These are phyloP conservation scores for Boletellus deceptivus DNA, from an alignment of 1,284 basidiomycete species.

Conservation along the genomic window DNA sequence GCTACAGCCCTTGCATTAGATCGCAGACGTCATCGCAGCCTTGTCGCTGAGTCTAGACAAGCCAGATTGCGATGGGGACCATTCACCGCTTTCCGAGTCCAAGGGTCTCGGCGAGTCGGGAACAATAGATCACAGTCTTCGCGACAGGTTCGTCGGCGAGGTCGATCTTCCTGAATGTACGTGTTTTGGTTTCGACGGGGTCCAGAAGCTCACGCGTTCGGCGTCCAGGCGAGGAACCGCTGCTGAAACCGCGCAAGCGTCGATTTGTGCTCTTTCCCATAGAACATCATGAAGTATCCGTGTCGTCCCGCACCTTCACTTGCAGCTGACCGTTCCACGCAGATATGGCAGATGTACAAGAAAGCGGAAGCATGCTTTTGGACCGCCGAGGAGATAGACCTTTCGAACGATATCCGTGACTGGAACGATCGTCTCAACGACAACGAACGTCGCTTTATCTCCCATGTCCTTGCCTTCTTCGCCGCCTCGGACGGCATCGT, in stretches of 20 bases:
- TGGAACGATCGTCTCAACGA: conserved; percentile 92
- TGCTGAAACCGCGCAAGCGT: conserved; percentile 74
- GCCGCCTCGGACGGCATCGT: conserved; percentile 97
- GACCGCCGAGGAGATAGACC: conserved; percentile 98
- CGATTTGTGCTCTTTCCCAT: conserved; percentile 96
- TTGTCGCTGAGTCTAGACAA: conserved; percentile 6
- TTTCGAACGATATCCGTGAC: conserved; percentile 89
- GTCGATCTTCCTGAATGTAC: conserved; percentile 63
- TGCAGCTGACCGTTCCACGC: conserved; percentile 3
- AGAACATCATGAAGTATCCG: conserved; percentile 80
- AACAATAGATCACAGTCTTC: neutral
- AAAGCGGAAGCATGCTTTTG: conserved; percentile 91
- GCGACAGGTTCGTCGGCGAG: conserved; percentile 55
- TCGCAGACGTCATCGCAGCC: neutral
- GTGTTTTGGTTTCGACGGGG: conserved; percentile 14
- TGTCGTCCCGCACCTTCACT: neutral
- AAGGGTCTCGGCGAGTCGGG: neutral
- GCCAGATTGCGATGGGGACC: neutral
- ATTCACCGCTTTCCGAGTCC: neutral
- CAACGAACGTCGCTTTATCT: conserved; percentile 94
- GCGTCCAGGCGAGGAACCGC: conserved; percentile 69
- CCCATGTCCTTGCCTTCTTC: conserved; percentile 95
- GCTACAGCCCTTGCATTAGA: conserved; percentile 1
- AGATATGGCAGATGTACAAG: conserved; percentile 98
- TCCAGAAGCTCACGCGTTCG: neutral